Evolutionary conservation across 345 rosid genomes (phyloP), one percentile per base, ranked within the genome.

Genomic region (Heritiera fomes): DNA sequence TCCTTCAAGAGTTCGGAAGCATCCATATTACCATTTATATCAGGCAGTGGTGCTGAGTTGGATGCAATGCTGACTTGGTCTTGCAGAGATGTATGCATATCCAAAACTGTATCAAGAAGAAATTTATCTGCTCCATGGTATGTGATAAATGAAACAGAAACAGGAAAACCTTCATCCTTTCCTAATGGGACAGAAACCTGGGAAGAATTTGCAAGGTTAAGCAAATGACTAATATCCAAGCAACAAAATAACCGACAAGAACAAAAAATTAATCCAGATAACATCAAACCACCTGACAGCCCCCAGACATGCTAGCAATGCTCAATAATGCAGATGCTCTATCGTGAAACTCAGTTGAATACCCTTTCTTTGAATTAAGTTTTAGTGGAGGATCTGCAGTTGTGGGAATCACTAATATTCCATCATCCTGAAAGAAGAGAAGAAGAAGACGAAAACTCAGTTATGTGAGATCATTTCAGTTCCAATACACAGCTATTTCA

Each of bases 291-390:
- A 92, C 99, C 94, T 95, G 96, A 84, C 99, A 93, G 81, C 98
- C 91, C 3, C 98, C 98, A 62, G 99, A 93, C 93, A 93, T 84
- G 89, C 96, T 95, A 41, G 98, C 90, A 69, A 95, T 87, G 86
- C 94, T 87, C 47, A 90, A 84, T 78, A 91, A 84, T 32, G 88
- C 82, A 58, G 80, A 87, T 47, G 88, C 87, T 80, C 94, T 83
- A 80, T 90, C 87, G 71, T 86, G 84, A 84, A 89, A 88, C 86
- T 90, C 98, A 62, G 84, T 80, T 81, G 82, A 74, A 80, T 59
- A 62, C 45, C 77, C 76, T 83, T 90, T 92, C 89, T 87, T 92
- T 76, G 89, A 68, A 66, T 90, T 90, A 78, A 89, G 89, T 80
- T 89, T 87, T 3, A 81, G 82, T 5, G 98, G 94, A 64, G 88